Base-by-base conservation (phyloP, 257 asterid species). In the Penstemon davidsonii region DNA sequence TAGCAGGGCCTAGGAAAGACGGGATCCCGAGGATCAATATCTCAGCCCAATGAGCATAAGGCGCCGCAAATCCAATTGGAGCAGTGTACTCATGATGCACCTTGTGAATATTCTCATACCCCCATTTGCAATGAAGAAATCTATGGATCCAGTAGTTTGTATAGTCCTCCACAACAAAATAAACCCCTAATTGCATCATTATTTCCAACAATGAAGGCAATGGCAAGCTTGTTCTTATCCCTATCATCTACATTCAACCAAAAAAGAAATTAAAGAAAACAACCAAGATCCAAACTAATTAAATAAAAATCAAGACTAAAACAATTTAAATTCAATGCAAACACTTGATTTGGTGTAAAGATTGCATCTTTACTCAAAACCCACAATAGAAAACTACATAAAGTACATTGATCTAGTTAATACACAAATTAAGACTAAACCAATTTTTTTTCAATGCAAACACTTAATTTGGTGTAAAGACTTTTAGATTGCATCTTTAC, bases 41-140 rank as follows among this genome's bases (percentile, higher is more conserved):
- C 88, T 94, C 99, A 8, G 87, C 88, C 99, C 99, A 94, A 66
- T 94, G 99, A 7, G 97, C 99, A 67, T 90, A 87, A 0, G 99
- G 96, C 25, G 99, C 99, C 50, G 99, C 97, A 78, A 77, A 94
- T 47, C 96, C 96, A 45, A 90, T 83, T 13, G 99, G 97, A 47
- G 99, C 97, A 0, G 96, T 82, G 88, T 91, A 94, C 70, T 94
- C 97, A 56, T 91, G 99, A 65, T 94, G 99, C 70, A 94, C 96
- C 86, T 80, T 85, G 90, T 94, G 99, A 64, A 94, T 94, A 49
- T 87, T 94, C 81, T 94, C 97, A 62, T 94, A 94, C 7, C 99
- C 99, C 99, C 99, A 94, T 57, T 87, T 86, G 79, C 86, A 79
- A 75, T 94, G 99, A 78, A 94, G 80, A 25, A 87, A 82, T 52